A percentile compares a stretch with the other conserved stretches of the same genome.
These are phyloP conservation scores for Coprinopsis marcescibilis DNA, from an alignment of 768 basidiomycete genomes.

Conservation along the genomic window DNA sequence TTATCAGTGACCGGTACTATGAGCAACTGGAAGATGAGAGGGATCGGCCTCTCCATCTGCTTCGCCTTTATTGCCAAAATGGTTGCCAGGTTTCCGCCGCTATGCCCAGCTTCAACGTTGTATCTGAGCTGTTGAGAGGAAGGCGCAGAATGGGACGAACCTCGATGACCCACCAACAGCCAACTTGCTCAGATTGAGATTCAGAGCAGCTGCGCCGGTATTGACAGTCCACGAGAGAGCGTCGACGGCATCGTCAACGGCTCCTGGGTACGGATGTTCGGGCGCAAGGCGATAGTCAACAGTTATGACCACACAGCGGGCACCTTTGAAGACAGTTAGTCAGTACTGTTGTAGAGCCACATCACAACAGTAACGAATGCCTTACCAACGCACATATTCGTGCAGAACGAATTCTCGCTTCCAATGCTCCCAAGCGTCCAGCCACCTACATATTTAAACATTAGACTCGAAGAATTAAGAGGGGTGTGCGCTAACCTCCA, in stretches of 20 bases:
- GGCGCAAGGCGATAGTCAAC: conserved; percentile 73
- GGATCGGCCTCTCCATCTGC: conserved; percentile 45
- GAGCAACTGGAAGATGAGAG: conserved; percentile 55
- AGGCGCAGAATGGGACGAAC: conserved; percentile 28
- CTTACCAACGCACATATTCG: conserved; percentile 55
- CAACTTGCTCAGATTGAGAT: conserved; percentile 45
- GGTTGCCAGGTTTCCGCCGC: conserved; percentile 68
- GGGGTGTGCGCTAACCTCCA: conserved; percentile 43
- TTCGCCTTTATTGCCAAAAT: conserved; percentile 64
- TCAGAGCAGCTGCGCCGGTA: conserved; percentile 41
- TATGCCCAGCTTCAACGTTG: conserved; percentile 20
- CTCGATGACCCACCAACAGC: conserved; percentile 74
- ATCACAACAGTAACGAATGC: neutral
- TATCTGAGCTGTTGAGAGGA: neutral
- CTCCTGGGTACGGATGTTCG: conserved; percentile 64
- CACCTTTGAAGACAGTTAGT: conserved; percentile 29
- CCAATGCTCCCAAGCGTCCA: conserved; percentile 69
- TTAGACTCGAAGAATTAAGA: neutral
- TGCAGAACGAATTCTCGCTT: conserved; percentile 56
- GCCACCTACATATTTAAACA: conserved; percentile 42
- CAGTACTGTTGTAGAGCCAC: neutral
- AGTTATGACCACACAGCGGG: conserved; percentile 55
- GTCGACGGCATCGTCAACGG: conserved; percentile 66
- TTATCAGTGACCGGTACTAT: conserved; percentile 73
- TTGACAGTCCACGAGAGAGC: conserved; percentile 55